Conservation (phyloP, 495 filamentous ascomycete genomes). For the Glutinoglossum americanum region DNA sequence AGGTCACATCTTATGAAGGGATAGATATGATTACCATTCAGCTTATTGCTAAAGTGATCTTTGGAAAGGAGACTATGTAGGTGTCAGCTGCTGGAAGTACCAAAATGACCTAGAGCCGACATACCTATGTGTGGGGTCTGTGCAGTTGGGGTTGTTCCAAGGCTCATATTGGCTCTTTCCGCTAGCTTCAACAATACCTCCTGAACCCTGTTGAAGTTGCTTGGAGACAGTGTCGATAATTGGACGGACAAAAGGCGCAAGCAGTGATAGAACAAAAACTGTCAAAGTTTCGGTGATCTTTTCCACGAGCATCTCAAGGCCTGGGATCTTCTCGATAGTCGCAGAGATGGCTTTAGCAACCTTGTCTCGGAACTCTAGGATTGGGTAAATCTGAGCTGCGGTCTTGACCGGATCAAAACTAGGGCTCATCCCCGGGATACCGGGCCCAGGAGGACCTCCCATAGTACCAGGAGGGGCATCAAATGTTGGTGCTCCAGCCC, state of each 20-base stretch:
- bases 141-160: slow-evolving; percentile 69
- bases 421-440: slow-evolving; percentile 47
- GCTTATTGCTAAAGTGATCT: slow-evolving; percentile 36
- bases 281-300: slow-evolving; percentile 83
- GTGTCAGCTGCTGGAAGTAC: not conserved
- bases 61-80: slow-evolving; percentile 53
- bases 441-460: slow-evolving; percentile 25
- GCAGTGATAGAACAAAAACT: slow-evolving; percentile 67
- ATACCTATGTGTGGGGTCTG: slow-evolving; percentile 66
- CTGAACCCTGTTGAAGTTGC: slow-evolving; percentile 62
- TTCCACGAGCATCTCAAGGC: slow-evolving; percentile 65
- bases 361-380: slow-evolving; percentile 81
- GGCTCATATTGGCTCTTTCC: slow-evolving; percentile 75
- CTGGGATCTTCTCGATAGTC: slow-evolving; percentile 80
- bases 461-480: slow-evolving; percentile 25
- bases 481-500: slow-evolving; percentile 21
- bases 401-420: slow-evolving; percentile 70
- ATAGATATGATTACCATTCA: not conserved
- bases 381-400: slow-evolving; percentile 73
- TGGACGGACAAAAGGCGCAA: slow-evolving; percentile 76
- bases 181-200: slow-evolving; percentile 54
- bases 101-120: not conserved
- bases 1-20: not conserved
- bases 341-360: slow-evolving; percentile 65
- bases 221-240: slow-evolving; percentile 75